phyloP scores from a whole-genome alignment of 116 monocot genomes.

The Dioscorea cayenensis region DNA sequence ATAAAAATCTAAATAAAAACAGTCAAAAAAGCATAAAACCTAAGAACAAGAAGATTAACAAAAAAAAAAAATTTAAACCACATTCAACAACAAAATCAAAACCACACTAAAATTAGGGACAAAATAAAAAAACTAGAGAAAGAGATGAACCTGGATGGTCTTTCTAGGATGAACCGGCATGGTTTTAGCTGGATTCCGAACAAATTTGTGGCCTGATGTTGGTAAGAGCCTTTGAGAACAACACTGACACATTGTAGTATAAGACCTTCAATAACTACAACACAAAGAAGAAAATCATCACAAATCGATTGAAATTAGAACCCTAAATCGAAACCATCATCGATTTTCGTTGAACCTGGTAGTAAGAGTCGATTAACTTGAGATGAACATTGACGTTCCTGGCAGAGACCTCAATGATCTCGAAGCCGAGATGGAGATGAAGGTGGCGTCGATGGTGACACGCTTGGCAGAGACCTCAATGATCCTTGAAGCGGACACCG shows the following conservation, averaged over 20 bases:
- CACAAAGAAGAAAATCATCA: not conserved
- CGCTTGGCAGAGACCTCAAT: no score
- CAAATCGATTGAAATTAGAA: not conserved
- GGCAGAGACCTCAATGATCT: constrained; percentile 50
- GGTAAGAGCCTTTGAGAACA: constrained; percentile 68
- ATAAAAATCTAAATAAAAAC: no score
- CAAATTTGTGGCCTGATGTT: constrained; percentile 87
- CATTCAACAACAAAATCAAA: no score
- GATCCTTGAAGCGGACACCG: no score
- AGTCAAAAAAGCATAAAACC: no score
- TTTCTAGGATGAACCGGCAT: constrained; percentile 36
- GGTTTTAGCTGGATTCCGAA: constrained; percentile 57
- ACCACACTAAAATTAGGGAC: not conserved
- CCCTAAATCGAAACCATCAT: not conserved
- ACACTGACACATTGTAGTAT: constrained; percentile 77
- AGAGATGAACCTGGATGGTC: constrained; percentile 49
- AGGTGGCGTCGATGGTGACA: constrained; percentile 20
- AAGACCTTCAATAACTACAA: constrained; percentile 73
- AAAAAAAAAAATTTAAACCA: no score
- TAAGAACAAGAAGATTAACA: no score
- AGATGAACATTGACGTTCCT: constrained; percentile 43
- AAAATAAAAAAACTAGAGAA: not conserved
- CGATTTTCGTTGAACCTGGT: constrained; percentile 28
- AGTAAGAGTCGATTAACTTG: constrained; percentile 38
- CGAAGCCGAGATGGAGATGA: constrained; percentile 55